phyloP scores from a whole-genome alignment of 116 monocot genomes.

The Posidonia oceanica region DNA sequence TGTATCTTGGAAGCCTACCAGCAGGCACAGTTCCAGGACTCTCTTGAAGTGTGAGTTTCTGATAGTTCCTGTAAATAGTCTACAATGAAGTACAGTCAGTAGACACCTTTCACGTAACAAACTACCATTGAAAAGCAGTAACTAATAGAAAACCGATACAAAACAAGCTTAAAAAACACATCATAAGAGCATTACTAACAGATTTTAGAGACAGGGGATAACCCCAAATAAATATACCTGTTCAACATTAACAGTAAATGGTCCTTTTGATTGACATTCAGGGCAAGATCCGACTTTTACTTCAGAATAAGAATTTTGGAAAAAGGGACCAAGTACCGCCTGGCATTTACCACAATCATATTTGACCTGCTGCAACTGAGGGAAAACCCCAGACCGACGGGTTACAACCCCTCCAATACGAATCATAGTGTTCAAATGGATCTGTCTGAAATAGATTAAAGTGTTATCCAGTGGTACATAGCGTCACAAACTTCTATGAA shows the following conservation, averaged over 20 bases:
- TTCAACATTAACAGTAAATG: conserved; percentile 89
- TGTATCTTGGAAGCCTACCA: conserved; percentile 95
- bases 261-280: conserved; percentile 97
- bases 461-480: neutral
- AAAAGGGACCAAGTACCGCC: conserved; percentile 81
- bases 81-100: conserved; percentile 14
- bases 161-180: neutral
- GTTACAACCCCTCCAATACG: conserved; percentile 98
- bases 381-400: conserved; percentile 89
- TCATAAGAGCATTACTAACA: too few relatives aligned
- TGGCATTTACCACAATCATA: conserved; percentile 97
- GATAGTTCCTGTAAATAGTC: conserved; percentile 98
- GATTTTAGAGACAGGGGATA: too few relatives aligned
- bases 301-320: conserved; percentile 96
- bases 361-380: conserved; percentile 96
- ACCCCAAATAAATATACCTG: conserved; percentile 29
- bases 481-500: neutral
- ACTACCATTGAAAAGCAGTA: too few relatives aligned
- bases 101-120: too few relatives aligned
- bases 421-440: conserved; percentile 98
- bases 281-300: conserved; percentile 98
- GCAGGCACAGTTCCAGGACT: conserved; percentile 98
- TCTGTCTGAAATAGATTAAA: conserved; percentile 45
- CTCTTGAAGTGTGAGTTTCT: conserved; percentile 98
- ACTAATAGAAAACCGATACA: neutral